Evolutionary conservation across 345 rosid genomes (phyloP).

Genomic region (Xanthoceras sorbifolium): DNA sequence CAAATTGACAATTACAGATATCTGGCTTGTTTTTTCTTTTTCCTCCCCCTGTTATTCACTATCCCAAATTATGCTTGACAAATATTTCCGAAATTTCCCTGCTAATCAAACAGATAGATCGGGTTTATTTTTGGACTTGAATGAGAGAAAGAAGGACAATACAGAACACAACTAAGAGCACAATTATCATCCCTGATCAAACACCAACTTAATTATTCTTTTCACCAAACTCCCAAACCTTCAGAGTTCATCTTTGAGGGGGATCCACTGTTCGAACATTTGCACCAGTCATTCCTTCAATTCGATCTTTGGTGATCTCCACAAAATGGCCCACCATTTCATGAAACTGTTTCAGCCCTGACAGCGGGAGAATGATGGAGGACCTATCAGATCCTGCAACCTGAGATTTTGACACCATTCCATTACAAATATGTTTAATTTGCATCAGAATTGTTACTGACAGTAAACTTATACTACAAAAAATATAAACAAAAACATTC

Average conservation of each 20-base stretch:
- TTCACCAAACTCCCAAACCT: slow-evolving; percentile 19
- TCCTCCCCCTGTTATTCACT: slow-evolving; percentile 32
- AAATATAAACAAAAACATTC: slow-evolving; percentile 13
- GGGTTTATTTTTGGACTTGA: slow-evolving; percentile 47
- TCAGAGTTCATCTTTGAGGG: slow-evolving; percentile 71
- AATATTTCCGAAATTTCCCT: slow-evolving; percentile 29
- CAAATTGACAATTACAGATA: slow-evolving; percentile 38
- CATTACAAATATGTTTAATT: background rate
- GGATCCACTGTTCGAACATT: slow-evolving; percentile 89
- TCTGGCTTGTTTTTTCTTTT: slow-evolving; percentile 18
- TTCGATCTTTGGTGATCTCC: slow-evolving; percentile 87
- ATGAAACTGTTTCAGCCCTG: slow-evolving; percentile 92
- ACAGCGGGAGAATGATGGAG: slow-evolving; percentile 90
- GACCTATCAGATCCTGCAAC: slow-evolving; percentile 96
- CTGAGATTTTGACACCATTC: slow-evolving; percentile 43
- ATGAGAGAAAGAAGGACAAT: slow-evolving; percentile 24
- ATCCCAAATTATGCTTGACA: slow-evolving; percentile 27
- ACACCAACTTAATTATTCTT: slow-evolving; percentile 22
- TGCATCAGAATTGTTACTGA: slow-evolving; percentile 2
- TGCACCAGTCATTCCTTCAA: slow-evolving; percentile 88
- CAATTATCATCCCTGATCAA: slow-evolving; percentile 45
- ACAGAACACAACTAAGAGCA: slow-evolving; percentile 32
- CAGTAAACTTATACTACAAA: background rate
- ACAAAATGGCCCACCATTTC: slow-evolving; percentile 93
- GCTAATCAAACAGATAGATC: slow-evolving; percentile 36